Evolutionary conservation across 805 yeast genomes (phyloP), one percentile per base, ranked within the genome.

Genomic region (Pachysolen tannophilus): DNA sequence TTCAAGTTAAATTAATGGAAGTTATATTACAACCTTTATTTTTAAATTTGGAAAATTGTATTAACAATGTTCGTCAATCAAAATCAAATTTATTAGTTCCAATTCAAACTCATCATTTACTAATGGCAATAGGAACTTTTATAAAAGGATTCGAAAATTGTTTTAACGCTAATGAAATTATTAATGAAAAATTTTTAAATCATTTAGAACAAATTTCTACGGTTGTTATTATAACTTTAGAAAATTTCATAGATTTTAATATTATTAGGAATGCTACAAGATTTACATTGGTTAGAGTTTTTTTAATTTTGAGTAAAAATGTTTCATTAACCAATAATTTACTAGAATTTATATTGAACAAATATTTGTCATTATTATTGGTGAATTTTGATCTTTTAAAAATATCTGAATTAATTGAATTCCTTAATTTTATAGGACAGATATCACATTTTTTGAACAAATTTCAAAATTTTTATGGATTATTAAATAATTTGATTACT

Each of bases 61-160:
- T 85, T 36, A 54, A 58, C 20, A 50, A 42, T 23, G 47, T 52
- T 3, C 52, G 58, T 5, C 50, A 45, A 14, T 48, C 61, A 19
- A 55, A 45, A 13, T 56, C 56, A 38, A 65, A 64, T 19, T 61
- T 67, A 25, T 63, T 66, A 28, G 49, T 69, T 23, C 67, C 80
- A 2, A 57, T 84, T 30, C 92, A 85, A 52, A 80, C 86, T 3
- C 95, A 92, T 55, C 97, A 90, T 53, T 70, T 79, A 23, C 60
- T 92, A 32, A 75, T 85, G 76, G 88, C 96, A 0, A 74, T 90
- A 30, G 97, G 96, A 30, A 85, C 96, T 0, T 69, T 88, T 49
- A 81, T 87, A 3, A 75, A 92, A 52, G 97, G 97, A 4, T 76
- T 82, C 48, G 92, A 81, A 38, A 69, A 68, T 33, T 34, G 35